Base-by-base conservation (phyloP, 331 rosid species). In the Acacia pycnantha region DNA sequence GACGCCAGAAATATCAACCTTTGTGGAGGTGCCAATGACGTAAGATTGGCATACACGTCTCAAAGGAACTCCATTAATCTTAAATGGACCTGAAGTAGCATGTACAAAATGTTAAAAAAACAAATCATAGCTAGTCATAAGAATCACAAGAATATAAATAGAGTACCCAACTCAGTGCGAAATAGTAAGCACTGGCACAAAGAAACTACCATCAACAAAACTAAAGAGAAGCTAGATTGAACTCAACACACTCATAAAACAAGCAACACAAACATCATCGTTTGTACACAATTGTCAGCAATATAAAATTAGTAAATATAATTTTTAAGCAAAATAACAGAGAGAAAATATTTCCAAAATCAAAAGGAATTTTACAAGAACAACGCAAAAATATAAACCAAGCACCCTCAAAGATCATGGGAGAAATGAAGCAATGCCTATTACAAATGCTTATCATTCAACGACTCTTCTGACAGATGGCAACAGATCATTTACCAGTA, bases 1-100 rank as follows among this genome's bases (percentile, higher is more conserved):
- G 27, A 89, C 91, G 21, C 83, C 90, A 40, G 92, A 74, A 3
- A 91, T 22, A 79, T 91, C 92, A 54, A 91, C 89, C 86, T 91
- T 87, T 22, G 92, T 91, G 37, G 94, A 89, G 47, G 92, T 91
- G 19, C 82, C 90, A 70, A 91, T 87, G 46, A 91, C 91, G 44
- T 91, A 91, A 3, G 94, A 77, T 43, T 91, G 94, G 29, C 88
- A 84, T n/a, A 91, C 94, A 11, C 94, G 91, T 80, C 94, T 91
- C 81, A 91, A 84, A 2, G 94, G 92, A 77, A 91, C 94, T 44
- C 94, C 94, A 22, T 91, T 91, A 16, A 91, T 77, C 77, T 89
- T 89, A 81, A 87, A 91, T 22, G 94, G 94, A 4, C 94, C 92
- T 89, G 78, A 77, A 53, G 70, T 8, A 8, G n/a, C 10, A 84